phyloP scores from a whole-genome alignment of 2,329 filamentous ascomycete genomes.

The Grosmannia clavigera region DNA sequence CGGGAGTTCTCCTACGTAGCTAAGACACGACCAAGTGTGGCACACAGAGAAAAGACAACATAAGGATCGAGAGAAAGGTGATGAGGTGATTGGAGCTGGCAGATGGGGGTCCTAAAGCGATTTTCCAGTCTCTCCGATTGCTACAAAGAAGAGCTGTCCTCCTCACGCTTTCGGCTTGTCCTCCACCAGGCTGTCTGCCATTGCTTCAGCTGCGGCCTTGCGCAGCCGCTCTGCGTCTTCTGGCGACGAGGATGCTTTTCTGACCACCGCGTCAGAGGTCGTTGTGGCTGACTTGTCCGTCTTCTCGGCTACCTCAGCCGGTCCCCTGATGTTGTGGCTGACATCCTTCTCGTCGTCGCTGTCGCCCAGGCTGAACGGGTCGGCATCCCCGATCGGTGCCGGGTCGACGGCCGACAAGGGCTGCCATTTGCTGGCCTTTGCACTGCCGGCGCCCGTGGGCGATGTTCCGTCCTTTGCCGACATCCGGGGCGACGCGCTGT shows the following conservation, averaged over 20 bases:
- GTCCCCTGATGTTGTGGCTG: neutral
- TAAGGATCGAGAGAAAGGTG: neutral
- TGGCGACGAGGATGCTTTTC: neutral
- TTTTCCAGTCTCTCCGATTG: neutral
- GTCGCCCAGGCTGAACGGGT: conserved; percentile 92
- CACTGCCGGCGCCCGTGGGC: conserved; percentile 26
- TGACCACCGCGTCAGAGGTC: neutral
- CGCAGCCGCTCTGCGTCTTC: conserved; percentile 16
- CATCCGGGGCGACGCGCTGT: conserved; percentile 49
- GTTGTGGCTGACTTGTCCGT: conserved; percentile 28
- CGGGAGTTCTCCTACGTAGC: neutral
- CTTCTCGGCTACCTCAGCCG: neutral
- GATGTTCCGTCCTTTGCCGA: conserved; percentile 35
- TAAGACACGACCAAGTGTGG: neutral
- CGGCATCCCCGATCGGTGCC: conserved; percentile 74
- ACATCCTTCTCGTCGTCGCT: conserved; percentile 82
- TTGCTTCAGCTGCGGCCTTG: conserved; percentile 16
- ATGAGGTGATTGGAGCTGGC: neutral
- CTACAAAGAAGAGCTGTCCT: neutral
- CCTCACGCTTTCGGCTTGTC: conserved; percentile 9
- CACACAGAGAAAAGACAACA: neutral
- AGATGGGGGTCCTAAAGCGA: neutral
- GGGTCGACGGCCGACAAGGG: conserved; percentile 78
- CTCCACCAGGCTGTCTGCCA: conserved; percentile 16
- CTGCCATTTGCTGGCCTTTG: conserved; percentile 91